Evolutionary conservation across 202 grass and related monocot species (phyloP).

Genomic region (Schoenoplectus tabernaemontani): DNA sequence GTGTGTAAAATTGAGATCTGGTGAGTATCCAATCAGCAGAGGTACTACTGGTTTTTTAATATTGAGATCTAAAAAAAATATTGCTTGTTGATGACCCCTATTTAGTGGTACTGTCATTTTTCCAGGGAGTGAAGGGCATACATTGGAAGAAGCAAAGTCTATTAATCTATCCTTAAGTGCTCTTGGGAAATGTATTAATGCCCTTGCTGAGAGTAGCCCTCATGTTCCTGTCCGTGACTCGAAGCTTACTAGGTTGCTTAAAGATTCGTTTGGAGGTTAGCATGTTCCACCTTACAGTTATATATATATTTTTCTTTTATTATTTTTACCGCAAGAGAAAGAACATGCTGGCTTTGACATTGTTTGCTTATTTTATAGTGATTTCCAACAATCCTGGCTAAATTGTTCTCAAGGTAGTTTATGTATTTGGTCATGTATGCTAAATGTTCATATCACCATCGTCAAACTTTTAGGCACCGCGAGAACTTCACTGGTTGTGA

Average conservation of each 20-base stretch:
- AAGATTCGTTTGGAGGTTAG: constrained; percentile 99
- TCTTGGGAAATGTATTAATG: constrained; percentile 98
- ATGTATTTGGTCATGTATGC: neutral
- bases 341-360: neutral
- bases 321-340: neutral
- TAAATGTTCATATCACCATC: constrained; percentile 12
- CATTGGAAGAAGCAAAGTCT: constrained; percentile 97
- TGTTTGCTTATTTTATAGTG: neutral
- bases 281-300: neutral
- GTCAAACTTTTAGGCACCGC: constrained; percentile 71
- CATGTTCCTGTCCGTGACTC: constrained; percentile 98
- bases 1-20: neutral
- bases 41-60: neutral
- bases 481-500: constrained; percentile 97
- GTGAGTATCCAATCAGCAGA: neutral
- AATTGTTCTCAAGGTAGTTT: neutral
- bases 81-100: neutral
- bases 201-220: constrained; percentile 91
- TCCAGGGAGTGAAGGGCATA: constrained; percentile 98
- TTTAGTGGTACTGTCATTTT: constrained; percentile 21
- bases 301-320: neutral
- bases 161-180: constrained; percentile 96
- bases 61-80: neutral
- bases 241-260: constrained; percentile 96
- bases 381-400: neutral